These are phyloP conservation scores for Fusarium tjaetaba DNA, from an alignment of 2,329 filamentous ascomycete species.

Conservation along the genomic window DNA sequence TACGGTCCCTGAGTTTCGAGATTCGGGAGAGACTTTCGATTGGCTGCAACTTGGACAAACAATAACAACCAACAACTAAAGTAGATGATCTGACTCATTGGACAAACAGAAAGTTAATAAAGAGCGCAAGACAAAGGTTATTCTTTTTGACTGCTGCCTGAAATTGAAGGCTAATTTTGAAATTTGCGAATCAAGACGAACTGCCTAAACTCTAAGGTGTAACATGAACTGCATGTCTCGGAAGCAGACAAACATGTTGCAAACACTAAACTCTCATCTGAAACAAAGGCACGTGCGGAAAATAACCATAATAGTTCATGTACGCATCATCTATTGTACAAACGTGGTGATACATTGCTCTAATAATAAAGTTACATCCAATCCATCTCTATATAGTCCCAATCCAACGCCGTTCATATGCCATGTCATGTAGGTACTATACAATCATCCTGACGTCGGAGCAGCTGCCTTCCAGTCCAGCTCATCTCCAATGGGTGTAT, in stretches of 20 bases:
- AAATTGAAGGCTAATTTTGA: not conserved
- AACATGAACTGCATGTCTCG: not conserved
- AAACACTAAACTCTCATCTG: not conserved
- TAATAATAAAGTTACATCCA: constrained; percentile 29
- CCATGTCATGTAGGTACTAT: not conserved
- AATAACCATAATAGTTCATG: not conserved
- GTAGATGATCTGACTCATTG: not conserved
- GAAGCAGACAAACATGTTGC: not conserved
- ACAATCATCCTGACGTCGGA: constrained; percentile 12
- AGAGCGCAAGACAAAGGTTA: not conserved
- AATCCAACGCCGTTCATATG: not conserved
- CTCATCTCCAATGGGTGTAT: constrained; percentile 24
- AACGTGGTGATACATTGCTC: constrained; percentile 27
- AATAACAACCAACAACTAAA: not conserved
- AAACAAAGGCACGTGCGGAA: constrained; percentile 4
- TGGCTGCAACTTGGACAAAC: not conserved
- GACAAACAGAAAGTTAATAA: not conserved
- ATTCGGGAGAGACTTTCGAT: not conserved
- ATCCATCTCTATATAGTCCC: not conserved
- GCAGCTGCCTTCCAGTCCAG: constrained; percentile 14
- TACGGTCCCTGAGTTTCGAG: constrained; percentile 8
- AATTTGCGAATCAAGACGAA: not conserved
- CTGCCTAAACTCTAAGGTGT: not conserved
- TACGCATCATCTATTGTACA: constrained; percentile 11
- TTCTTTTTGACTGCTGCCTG: not conserved